Evolutionary conservation across 495 filamentous ascomycete genomes (phyloP).

Genomic region (Talaromyces trachyspermus): DNA sequence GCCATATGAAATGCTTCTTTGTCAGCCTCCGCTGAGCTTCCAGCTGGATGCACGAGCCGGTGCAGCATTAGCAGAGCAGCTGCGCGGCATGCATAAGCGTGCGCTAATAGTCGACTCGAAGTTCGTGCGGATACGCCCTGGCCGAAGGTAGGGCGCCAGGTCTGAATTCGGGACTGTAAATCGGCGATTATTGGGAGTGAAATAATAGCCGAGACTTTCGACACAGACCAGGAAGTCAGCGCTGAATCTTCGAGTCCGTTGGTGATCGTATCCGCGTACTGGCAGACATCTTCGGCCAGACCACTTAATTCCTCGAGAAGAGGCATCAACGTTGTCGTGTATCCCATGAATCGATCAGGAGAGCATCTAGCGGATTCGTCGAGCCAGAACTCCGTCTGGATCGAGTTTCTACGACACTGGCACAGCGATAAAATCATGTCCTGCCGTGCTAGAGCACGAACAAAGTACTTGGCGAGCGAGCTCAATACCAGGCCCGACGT

Average conservation of each 20-base stretch:
- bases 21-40: slow-evolving; percentile 4
- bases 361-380: background rate
- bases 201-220: too few species aligned
- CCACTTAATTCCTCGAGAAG: slow-evolving; percentile 4
- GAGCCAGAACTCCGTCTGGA: background rate
- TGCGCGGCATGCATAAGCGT: slow-evolving; percentile 2
- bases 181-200: too few species aligned
- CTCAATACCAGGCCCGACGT: background rate
- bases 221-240: background rate
- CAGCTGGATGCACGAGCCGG: slow-evolving; percentile 3
- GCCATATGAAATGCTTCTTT: slow-evolving; percentile 2
- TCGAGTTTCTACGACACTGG: background rate
- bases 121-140: background rate
- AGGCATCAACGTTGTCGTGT: slow-evolving; percentile 4
- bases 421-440: slow-evolving; percentile 1
- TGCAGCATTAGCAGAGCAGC: slow-evolving; percentile 8
- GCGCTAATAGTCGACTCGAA: background rate
- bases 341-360: slow-evolving; percentile 7
- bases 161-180: background rate
- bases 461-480: slow-evolving; percentile 5
- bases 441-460: slow-evolving; percentile 5
- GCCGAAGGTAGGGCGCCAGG: background rate
- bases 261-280: background rate
- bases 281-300: slow-evolving; percentile 1
- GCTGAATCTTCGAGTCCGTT: background rate